Conservation (phyloP, 2,329 filamentous ascomycete genomes). For the Colletotrichum sp. region DNA sequence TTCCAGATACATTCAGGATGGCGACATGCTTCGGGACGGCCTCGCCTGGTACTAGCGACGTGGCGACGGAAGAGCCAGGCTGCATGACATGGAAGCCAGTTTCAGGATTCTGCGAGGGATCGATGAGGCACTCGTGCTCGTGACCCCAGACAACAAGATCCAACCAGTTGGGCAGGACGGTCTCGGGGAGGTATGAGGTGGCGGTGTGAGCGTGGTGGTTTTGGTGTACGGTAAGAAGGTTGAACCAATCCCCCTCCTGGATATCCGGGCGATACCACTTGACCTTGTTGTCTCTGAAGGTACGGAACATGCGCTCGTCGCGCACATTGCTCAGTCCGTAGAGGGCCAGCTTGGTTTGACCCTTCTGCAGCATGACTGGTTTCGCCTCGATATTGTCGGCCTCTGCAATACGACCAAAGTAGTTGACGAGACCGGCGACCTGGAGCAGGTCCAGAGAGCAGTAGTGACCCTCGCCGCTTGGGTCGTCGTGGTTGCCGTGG, state of each 20-base stretch:
- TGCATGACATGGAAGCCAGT: constrained; percentile 97
- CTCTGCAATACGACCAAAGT: constrained; percentile 90
- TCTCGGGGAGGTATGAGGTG: constrained; percentile 93
- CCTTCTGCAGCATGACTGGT: constrained; percentile 92
- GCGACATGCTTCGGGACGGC: constrained; percentile 90
- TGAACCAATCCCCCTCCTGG: constrained; percentile 92
- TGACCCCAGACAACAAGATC: constrained; percentile 96
- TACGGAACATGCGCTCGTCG: constrained; percentile 92
- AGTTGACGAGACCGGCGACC: constrained; percentile 90
- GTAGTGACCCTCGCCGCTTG: constrained; percentile 91
- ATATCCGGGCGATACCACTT: constrained; percentile 87
- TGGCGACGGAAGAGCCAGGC: constrained; percentile 94
- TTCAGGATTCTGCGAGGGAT: constrained; percentile 82
- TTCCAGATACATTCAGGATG: constrained; percentile 82
- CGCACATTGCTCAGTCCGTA: constrained; percentile 96
- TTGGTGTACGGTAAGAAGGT: constrained; percentile 92
- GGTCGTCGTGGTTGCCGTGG: constrained; percentile 97
- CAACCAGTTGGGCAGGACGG: constrained; percentile 88
- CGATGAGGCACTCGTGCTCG: constrained; percentile 94
- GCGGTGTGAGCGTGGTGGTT: constrained; percentile 93
- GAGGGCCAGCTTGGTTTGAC: constrained; percentile 86
- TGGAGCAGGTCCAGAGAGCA: constrained; percentile 92
- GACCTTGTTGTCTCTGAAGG: constrained; percentile 90
- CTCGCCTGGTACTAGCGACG: constrained; percentile 88
- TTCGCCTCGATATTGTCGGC: constrained; percentile 93